Base-by-base conservation (phyloP, 169 alveolate species). In the Plasmodium gonderi region DNA sequence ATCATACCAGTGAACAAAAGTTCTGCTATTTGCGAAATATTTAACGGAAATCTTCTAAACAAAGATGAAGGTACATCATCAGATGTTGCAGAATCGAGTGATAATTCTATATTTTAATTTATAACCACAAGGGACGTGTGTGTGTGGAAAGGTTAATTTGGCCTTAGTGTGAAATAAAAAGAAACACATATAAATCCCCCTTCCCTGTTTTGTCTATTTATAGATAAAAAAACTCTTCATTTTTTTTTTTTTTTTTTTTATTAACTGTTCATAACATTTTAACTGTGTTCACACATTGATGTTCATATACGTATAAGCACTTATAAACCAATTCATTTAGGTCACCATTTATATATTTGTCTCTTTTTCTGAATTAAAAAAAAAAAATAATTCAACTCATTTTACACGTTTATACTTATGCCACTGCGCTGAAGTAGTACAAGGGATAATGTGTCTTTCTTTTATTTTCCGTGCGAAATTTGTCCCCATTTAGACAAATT, bases 1-100 rank as follows among this genome's bases (percentile, higher is more conserved):
- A 90, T 90, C 47, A 67, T 90, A 77, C 94, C 94, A 8, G 94
- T 90, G 3, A 90, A 80, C 29, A 90, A 49, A 47, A 65, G 51
- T 77, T 40, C 67, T 36, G 65, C 76, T 23, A 20, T 36, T 2
- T 90, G 78, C 8, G 31, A 31, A n/a, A 47, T 90, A 36, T 90
- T 90, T 79, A 77, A 69, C 47, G 79, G 80, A 17, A 2, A 65
- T 20, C 23, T 8, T 11, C 17, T 51, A 26, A 78, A 42, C 31
- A 23, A 14, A 14, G 72, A 54, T 12, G 91, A 67, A 38, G 31
- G 38, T 26, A 8, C 23, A 14, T 47, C 60, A 17, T 40, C 47
- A 20, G 72, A 78, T 29, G 44, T 47, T 49, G 74, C 45, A 20
- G 93, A 90, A 76, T 6, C 94, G 47, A 90, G 91, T 90, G 80